Base-by-base conservation (phyloP, 1,284 basidiomycete species). In the Fomitopsis betulina region DNA sequence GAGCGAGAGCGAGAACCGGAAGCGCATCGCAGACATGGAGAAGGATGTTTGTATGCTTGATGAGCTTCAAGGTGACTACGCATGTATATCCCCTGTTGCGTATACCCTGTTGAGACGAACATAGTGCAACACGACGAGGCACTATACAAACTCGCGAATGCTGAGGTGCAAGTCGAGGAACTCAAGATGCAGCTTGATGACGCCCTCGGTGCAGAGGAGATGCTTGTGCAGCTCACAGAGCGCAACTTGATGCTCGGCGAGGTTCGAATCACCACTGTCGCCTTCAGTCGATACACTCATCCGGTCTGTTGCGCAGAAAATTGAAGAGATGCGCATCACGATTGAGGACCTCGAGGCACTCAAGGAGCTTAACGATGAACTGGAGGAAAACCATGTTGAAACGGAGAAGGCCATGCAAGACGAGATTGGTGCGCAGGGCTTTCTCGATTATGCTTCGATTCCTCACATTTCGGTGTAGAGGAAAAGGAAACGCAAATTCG, bases 311-410 rank as follows among this genome's bases (percentile, higher is more conserved):
- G 57, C 38, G 35, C 68, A 92, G 93, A 96, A 92, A 85, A 93
- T 98, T 63, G 96, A 98, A 68, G 94, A 97, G 74, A 95, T 98
- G 89, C 84, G 91, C 5, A 89, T 93, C 56, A 93, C 91, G 0
- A 94, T 98, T 54, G 96, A 98, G 69, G 96, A 99, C 68, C 84
- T 98, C 15, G 96, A 99, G 69, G 87, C 96, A 13, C 83, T 99
- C 54, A 94, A 96, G 72, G 96, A 98, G 67, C 87, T 99, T 56
- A 94, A 89, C 62, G 96, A 99, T 65, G 97, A 99, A 74, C 82
- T 99, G 2, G 97, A 99, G 72, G 96, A 99, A 74, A 94, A 93
- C 67, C 96, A 99, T 65, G 72, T 93, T 7, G 96, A 98, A 73
- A 94, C 94, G 0, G 96, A 98, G 75, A 94, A 93, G 73, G 85